These are phyloP conservation scores for Helminthosporium solani DNA, from an alignment of 2,329 filamentous ascomycete genomes.

Conservation along the genomic window DNA sequence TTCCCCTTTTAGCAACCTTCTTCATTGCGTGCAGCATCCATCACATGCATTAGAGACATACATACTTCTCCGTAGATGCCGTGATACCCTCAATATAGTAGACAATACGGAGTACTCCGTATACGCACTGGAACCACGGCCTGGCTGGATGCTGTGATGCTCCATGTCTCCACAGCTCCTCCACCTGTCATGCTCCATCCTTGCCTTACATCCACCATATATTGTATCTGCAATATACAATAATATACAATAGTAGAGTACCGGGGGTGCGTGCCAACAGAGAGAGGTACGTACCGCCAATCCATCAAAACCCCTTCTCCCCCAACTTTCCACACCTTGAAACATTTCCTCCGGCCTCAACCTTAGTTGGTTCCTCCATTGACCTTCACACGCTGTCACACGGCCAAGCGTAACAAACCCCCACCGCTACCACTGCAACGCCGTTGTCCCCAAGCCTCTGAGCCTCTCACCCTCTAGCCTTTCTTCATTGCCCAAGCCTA, in stretches of 20 bases:
- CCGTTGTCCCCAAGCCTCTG: conserved; percentile 1
- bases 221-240: too few species aligned
- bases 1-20: too few species aligned
- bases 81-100: too few species aligned
- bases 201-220: neutral
- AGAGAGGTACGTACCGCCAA: neutral
- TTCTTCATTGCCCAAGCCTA: conserved; percentile 4
- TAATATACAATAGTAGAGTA: too few species aligned
- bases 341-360: neutral
- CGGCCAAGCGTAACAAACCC: neutral
- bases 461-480: neutral
- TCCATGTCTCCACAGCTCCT: conserved; percentile 1
- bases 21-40: too few species aligned
- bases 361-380: conserved; percentile 29
- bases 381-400: neutral
- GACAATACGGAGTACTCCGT: too few species aligned
- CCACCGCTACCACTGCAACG: conserved; percentile 35
- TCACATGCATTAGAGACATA: too few species aligned
- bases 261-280: too few species aligned
- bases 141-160: too few species aligned
- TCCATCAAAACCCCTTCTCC: neutral
- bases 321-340: neutral
- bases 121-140: too few species aligned
- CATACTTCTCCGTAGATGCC: too few species aligned
- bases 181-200: neutral